Conservation (phyloP, 345 rosid genomes). For the Sonneratia alba region DNA sequence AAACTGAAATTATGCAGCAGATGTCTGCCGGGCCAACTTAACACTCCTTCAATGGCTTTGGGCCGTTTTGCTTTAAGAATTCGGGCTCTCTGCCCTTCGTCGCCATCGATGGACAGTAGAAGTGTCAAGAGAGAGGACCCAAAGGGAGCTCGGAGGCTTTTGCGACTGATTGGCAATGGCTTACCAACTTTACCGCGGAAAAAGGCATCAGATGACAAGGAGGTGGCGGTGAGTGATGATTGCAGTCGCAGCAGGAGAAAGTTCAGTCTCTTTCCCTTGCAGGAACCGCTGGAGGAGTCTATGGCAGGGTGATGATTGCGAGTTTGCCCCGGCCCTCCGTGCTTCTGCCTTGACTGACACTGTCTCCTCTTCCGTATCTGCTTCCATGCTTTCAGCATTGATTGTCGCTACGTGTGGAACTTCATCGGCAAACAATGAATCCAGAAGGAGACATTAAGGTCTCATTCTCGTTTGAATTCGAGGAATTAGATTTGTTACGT, state of each 20-base stretch:
- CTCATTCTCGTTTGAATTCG: no score
- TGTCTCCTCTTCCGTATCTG: no score
- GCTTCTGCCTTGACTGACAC: slow-evolving; percentile 17
- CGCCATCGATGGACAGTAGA: slow-evolving; percentile 14
- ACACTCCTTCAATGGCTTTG: slow-evolving; percentile 33
- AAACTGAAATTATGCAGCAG: no score
- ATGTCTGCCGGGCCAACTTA: no score
- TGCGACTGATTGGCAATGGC: background rate
- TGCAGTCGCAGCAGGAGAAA: slow-evolving; percentile 19
- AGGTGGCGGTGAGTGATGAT: slow-evolving; percentile 34
- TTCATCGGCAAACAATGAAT: no score
- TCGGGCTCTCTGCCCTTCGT: slow-evolving; percentile 13
- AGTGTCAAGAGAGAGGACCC: background rate
- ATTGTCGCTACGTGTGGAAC: no score
- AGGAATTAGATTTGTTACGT: no score
- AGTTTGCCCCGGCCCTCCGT: slow-evolving; percentile 38
- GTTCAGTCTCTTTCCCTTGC: slow-evolving; percentile 25
- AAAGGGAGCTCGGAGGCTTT: slow-evolving; percentile 13
- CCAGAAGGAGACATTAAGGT: no score
- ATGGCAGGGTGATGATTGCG: slow-evolving; percentile 39
- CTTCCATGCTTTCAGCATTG: no score
- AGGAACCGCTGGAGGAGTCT: slow-evolving; percentile 39
- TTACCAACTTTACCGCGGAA: slow-evolving; percentile 1
- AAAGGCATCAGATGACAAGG: slow-evolving; percentile 22
- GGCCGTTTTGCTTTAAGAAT: slow-evolving; percentile 54